Evolutionary conservation across 2,329 filamentous ascomycete genomes (phyloP).

Genomic region (Pseudonectria buxi): DNA sequence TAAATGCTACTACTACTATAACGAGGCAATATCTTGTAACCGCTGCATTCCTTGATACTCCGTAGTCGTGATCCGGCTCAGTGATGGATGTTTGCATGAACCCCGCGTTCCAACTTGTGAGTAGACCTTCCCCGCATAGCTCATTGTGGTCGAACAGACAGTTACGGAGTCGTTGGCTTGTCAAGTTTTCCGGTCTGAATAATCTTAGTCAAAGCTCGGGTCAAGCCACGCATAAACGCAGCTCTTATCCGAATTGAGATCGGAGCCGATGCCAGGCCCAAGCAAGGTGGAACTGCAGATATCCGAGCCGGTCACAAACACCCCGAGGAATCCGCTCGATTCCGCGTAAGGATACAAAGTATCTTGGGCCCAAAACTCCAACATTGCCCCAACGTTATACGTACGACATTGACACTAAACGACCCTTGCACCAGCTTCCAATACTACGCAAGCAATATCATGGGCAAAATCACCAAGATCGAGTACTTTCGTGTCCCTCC

Average conservation of each 20-base stretch:
- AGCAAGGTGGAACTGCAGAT: constrained; percentile 1
- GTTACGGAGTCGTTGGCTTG: too few species aligned
- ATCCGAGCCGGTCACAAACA: constrained; percentile 3
- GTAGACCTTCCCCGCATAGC: background rate
- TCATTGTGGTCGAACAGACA: background rate
- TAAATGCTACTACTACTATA: too few species aligned
- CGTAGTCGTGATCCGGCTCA: too few species aligned
- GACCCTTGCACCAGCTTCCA: background rate
- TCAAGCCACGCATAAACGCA: background rate
- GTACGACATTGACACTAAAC: background rate
- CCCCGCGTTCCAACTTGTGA: background rate
- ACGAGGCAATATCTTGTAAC: too few species aligned
- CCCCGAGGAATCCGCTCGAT: background rate
- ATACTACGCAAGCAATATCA: constrained; percentile 3
- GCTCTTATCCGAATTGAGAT: background rate
- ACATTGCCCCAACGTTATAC: background rate
- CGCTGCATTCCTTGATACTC: too few species aligned
- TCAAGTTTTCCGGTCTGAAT: too few species aligned
- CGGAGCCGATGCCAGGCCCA: background rate
- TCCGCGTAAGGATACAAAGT: background rate
- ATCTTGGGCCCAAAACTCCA: background rate
- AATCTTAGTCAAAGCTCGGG: background rate
- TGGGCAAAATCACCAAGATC: constrained; percentile 37
- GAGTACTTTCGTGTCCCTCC: constrained; percentile 71
- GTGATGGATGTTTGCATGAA: too few species aligned